Evolutionary conservation across 2,329 filamentous ascomycete species (phyloP).

Genomic region (Sporothrix pseudoabietina): DNA sequence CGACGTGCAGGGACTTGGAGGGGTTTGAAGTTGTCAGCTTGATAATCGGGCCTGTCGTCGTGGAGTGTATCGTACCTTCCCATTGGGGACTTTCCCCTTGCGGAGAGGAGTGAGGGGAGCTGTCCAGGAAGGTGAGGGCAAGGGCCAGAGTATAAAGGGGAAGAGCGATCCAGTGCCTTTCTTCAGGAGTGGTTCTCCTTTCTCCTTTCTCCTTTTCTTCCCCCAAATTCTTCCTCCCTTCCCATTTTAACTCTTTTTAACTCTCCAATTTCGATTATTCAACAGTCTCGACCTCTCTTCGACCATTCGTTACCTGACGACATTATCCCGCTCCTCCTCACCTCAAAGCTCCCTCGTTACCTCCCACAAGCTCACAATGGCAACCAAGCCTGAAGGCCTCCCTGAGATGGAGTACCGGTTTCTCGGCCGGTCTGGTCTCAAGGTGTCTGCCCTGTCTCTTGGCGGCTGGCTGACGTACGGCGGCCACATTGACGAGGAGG

Average conservation of each 20-base stretch:
- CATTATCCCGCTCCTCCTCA: not conserved
- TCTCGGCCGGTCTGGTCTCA: slow-evolving; percentile 32
- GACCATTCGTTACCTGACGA: not conserved
- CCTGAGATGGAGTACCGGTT: slow-evolving; percentile 32
- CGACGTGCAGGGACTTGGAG: not conserved
- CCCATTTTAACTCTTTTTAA: not conserved
- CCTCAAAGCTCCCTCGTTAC: not conserved
- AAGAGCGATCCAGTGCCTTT: not conserved
- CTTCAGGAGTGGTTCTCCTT: not conserved
- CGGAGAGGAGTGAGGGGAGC: too few species aligned
- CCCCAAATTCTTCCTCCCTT: not conserved
- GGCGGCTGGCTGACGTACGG: slow-evolving; percentile 58
- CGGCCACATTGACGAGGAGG: slow-evolving; percentile 40
- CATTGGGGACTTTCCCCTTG: not conserved
- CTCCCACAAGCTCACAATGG: not conserved
- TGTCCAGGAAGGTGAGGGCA: not conserved
- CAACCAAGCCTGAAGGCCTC: slow-evolving; percentile 23
- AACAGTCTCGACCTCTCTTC: not conserved
- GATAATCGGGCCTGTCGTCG: slow-evolving; percentile 4
- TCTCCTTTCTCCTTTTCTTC: too few species aligned
- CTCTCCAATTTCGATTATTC: not conserved
- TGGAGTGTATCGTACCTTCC: slow-evolving; percentile 4
- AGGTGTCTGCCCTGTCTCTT: slow-evolving; percentile 42
- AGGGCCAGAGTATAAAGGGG: not conserved
- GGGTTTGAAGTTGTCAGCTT: not conserved